Evolutionary conservation across 2,329 filamentous ascomycete species (phyloP).

Genomic region (Zalaria sp.): DNA sequence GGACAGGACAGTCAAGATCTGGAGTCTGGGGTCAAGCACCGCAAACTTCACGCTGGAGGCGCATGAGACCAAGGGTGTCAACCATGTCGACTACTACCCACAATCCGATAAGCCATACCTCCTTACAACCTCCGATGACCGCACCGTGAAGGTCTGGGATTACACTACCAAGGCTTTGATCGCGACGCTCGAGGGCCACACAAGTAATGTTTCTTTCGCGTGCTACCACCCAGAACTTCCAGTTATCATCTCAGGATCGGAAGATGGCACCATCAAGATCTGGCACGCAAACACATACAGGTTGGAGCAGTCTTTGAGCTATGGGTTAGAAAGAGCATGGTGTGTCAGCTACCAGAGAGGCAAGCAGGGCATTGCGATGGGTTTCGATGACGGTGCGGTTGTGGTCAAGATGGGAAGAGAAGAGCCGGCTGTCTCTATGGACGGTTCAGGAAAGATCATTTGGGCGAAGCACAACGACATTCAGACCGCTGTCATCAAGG

Average conservation of each 20-base stretch:
- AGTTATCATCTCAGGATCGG: conserved; percentile 93
- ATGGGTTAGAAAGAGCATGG: conserved; percentile 92
- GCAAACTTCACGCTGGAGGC: conserved; percentile 95
- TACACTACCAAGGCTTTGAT: conserved; percentile 97
- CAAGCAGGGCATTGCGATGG: conserved; percentile 85
- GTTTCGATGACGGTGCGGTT: conserved; percentile 94
- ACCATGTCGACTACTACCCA: conserved; percentile 82
- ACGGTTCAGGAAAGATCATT: conserved; percentile 85
- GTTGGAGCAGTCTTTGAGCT: conserved; percentile 89
- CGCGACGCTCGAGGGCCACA: conserved; percentile 91
- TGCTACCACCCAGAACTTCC: conserved; percentile 96
- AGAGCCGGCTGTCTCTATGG: conserved; percentile 96
- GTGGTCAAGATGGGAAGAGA: conserved; percentile 96
- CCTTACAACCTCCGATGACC: conserved; percentile 89
- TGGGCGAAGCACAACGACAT: conserved; percentile 95
- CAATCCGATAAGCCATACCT: conserved; percentile 66
- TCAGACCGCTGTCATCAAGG: conserved; percentile 87
- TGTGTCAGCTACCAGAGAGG: conserved; percentile 93
- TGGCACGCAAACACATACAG: conserved; percentile 98
- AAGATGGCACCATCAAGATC: conserved; percentile 94
- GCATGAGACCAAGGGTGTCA: conserved; percentile 93
- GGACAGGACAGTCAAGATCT: conserved; percentile 94
- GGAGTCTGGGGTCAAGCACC: conserved; percentile 85
- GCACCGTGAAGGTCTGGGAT: conserved; percentile 97
- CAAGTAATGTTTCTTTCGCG: conserved; percentile 94